These are phyloP conservation scores for Euphorbia schlechtendalii DNA, from an alignment of 441 rosid genomes.

Conservation along the genomic window DNA sequence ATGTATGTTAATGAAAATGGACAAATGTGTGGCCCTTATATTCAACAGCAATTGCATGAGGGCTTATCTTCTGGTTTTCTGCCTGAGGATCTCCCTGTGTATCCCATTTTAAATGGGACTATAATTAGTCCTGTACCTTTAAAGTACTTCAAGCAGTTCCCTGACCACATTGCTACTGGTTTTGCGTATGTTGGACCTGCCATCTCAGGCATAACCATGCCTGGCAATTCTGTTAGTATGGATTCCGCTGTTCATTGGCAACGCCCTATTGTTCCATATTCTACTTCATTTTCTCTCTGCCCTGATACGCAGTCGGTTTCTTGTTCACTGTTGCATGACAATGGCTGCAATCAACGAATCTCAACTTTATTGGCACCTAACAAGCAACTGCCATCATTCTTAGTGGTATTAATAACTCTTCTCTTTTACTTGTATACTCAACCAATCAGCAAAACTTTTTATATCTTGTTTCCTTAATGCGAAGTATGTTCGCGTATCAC, in stretches of 20 bases:
- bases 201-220: constrained; percentile 25
- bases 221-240: constrained; percentile 22
- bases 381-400: constrained; percentile 23
- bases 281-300: constrained; percentile 21
- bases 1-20: constrained; percentile 79
- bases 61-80: constrained; percentile 81
- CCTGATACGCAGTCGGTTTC: constrained; percentile 25
- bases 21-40: constrained; percentile 92
- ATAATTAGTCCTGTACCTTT: constrained; percentile 66
- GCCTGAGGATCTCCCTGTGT: constrained; percentile 84
- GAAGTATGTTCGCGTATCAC: too few species aligned
- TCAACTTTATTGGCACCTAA: constrained; percentile 31
- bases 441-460: not conserved
- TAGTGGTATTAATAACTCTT: constrained; percentile 38
- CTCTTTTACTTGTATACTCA: constrained; percentile 4
- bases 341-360: constrained; percentile 24
- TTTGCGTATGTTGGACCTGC: constrained; percentile 51
- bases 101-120: constrained; percentile 65
- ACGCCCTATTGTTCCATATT: constrained; percentile 25
- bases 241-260: constrained; percentile 25
- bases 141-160: constrained; percentile 82
- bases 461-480: not conserved
- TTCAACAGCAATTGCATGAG: constrained; percentile 74
- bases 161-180: constrained; percentile 82
- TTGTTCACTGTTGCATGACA: constrained; percentile 26